phyloP scores from a whole-genome alignment of 768 basidiomycete species.

The Mrakia hoshinonis region DNA sequence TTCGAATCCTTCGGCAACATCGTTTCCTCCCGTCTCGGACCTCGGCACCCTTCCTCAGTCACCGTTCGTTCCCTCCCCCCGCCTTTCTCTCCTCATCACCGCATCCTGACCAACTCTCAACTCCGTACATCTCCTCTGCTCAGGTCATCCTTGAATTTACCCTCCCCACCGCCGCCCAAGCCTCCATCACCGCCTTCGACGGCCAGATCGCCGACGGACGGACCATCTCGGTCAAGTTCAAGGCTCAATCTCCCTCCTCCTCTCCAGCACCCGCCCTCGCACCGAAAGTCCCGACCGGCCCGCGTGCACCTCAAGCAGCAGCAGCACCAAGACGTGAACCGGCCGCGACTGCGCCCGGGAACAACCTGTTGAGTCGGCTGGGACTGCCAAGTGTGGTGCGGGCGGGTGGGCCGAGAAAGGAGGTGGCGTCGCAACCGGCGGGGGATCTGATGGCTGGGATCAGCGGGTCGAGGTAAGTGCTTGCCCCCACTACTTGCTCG shows the following conservation, averaged over 20 bases:
- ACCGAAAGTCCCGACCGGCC: too few species aligned
- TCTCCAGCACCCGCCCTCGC: not conserved
- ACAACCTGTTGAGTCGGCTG: constrained; percentile 12
- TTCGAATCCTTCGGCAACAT: constrained; percentile 23
- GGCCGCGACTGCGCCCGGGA: not conserved
- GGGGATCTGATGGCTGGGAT: constrained; percentile 21
- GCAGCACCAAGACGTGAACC: not conserved
- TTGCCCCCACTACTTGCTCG: not conserved
- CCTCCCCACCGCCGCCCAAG: constrained; percentile 12
- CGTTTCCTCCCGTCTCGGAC: not conserved
- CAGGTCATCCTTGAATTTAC: constrained; percentile 25
- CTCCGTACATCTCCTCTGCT: too few species aligned
- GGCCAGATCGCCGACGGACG: constrained; percentile 25
- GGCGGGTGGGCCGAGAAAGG: not conserved
- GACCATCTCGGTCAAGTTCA: constrained; percentile 22
- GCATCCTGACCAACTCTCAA: too few species aligned
- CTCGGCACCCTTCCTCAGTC: not conserved
- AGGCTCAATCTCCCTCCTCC: not conserved
- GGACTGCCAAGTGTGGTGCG: not conserved
- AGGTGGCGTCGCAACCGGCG: not conserved
- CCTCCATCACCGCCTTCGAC: constrained; percentile 19
- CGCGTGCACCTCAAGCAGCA: not conserved
- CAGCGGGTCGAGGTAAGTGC: not conserved
- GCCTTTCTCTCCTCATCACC: not conserved
- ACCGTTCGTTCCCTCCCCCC: not conserved